Conservation (phyloP, 2,329 filamentous ascomycete species). For the Fusarium sp. region DNA sequence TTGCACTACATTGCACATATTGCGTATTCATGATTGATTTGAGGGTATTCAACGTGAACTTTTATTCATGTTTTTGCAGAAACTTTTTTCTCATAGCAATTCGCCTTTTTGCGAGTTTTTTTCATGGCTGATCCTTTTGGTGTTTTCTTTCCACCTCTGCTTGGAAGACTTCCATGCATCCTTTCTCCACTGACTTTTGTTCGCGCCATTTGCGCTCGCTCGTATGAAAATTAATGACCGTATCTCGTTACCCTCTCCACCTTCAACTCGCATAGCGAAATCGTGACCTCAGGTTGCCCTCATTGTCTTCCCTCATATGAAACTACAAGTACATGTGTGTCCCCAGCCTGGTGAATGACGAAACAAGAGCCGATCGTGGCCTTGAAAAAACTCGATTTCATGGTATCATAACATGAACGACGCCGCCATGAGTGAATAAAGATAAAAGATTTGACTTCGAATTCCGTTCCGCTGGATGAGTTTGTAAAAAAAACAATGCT, state of each 20-base stretch:
- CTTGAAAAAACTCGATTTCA: constrained; percentile 46
- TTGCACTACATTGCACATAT: neutral
- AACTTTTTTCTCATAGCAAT: constrained; percentile 42
- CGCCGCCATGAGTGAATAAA: constrained; percentile 46
- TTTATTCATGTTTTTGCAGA: constrained; percentile 51
- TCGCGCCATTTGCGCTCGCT: constrained; percentile 34
- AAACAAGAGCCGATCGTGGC: constrained; percentile 37
- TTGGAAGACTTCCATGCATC: neutral
- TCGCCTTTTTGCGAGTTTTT: constrained; percentile 50
- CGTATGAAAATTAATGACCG: constrained; percentile 32
- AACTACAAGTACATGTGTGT: constrained; percentile 51
- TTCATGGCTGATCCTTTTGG: constrained; percentile 37
- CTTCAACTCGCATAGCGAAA: constrained; percentile 30
- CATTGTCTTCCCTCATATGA: constrained; percentile 38
- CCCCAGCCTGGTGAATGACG: constrained; percentile 41
- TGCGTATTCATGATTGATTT: constrained; percentile 23
- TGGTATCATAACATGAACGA: constrained; percentile 53
- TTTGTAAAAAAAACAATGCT: constrained; percentile 38
- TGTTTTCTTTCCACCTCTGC: constrained; percentile 29
- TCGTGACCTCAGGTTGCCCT: constrained; percentile 49
- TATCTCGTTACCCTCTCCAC: constrained; percentile 22
- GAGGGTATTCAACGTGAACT: constrained; percentile 36
- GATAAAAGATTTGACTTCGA: constrained; percentile 34
- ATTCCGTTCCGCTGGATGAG: constrained; percentile 39
- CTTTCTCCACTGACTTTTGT: constrained; percentile 41